Conservation (phyloP, 2,329 filamentous ascomycete species). For the Fusarium staphyleae region DNA sequence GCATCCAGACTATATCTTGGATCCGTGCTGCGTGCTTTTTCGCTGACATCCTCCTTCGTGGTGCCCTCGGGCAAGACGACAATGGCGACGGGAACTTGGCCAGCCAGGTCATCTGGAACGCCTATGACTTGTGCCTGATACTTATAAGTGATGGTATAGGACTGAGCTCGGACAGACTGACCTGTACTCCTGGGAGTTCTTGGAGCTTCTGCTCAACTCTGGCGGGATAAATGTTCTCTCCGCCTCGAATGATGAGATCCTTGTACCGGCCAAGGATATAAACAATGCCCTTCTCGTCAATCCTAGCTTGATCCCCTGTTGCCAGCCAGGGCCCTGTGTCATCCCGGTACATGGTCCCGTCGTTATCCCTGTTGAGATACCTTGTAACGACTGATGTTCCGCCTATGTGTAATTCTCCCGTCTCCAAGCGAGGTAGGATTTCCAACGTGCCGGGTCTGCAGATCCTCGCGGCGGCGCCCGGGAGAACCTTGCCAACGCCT, state of each 20-base stretch:
- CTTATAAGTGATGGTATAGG: constrained; percentile 8
- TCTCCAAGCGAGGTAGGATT: constrained; percentile 42
- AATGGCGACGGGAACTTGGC: constrained; percentile 57
- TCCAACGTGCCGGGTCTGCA: constrained; percentile 45
- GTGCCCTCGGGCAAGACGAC: constrained; percentile 45
- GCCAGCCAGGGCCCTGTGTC: constrained; percentile 46
- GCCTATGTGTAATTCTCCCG: constrained; percentile 52
- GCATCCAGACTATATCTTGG: constrained; percentile 49
- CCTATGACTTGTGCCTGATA: constrained; percentile 52
- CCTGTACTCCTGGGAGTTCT: constrained; percentile 45
- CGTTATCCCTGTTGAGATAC: constrained; percentile 44
- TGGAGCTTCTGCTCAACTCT: constrained; percentile 48
- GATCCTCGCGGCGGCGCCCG: constrained; percentile 49
- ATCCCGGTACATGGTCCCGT: constrained; percentile 48
- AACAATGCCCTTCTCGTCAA: constrained; percentile 49
- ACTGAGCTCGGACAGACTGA: constrained; percentile 1
- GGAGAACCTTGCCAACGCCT: constrained; percentile 51
- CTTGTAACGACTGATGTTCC: constrained; percentile 46
- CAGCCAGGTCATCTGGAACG: constrained; percentile 52
- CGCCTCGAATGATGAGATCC: constrained; percentile 55
- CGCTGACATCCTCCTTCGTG: constrained; percentile 44
- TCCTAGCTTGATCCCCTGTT: constrained; percentile 52
- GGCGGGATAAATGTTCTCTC: constrained; percentile 53
- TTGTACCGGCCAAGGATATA: constrained; percentile 53
- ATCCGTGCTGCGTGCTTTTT: constrained; percentile 45